A percentile compares a stretch with the other conserved stretches of the same genome.
phyloP scores from a whole-genome alignment of 1,284 basidiomycete species.

The Trichosporon asahii region DNA sequence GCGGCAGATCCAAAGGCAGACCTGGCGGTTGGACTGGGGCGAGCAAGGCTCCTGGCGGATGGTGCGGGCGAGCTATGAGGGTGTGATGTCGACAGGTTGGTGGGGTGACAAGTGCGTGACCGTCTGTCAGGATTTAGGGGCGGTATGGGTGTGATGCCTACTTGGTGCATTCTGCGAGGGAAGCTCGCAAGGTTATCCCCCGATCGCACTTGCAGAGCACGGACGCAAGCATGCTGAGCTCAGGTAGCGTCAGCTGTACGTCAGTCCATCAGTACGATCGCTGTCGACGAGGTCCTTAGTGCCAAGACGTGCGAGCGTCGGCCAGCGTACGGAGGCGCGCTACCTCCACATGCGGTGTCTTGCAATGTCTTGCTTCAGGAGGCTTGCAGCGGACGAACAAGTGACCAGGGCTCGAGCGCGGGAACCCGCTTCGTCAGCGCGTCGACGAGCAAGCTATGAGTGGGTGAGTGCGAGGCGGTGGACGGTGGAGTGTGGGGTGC shows the following conservation, averaged over 20 bases:
- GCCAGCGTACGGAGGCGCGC: background rate
- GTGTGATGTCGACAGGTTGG: background rate
- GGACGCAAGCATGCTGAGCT: background rate
- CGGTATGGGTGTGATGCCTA: background rate
- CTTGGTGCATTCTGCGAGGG: background rate
- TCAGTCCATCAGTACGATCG: conserved; percentile 1
- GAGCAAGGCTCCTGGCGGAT: background rate
- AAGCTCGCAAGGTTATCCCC: background rate
- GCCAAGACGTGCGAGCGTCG: background rate
- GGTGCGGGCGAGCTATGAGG: background rate
- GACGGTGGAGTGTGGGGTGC: background rate
- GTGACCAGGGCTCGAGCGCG: conserved; percentile 1
- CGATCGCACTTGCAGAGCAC: background rate
- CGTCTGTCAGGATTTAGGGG: background rate
- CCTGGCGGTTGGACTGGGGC: background rate
- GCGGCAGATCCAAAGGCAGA: background rate
- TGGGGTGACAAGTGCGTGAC: background rate
- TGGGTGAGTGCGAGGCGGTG: background rate
- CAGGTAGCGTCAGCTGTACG: background rate
- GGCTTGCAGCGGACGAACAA: background rate
- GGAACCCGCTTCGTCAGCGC: background rate
- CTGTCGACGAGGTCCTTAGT: background rate
- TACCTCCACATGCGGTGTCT: background rate
- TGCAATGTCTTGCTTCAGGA: background rate
- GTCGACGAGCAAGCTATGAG: background rate